Conservation (phyloP, 345 rosid species). For the Psidium guajava region DNA sequence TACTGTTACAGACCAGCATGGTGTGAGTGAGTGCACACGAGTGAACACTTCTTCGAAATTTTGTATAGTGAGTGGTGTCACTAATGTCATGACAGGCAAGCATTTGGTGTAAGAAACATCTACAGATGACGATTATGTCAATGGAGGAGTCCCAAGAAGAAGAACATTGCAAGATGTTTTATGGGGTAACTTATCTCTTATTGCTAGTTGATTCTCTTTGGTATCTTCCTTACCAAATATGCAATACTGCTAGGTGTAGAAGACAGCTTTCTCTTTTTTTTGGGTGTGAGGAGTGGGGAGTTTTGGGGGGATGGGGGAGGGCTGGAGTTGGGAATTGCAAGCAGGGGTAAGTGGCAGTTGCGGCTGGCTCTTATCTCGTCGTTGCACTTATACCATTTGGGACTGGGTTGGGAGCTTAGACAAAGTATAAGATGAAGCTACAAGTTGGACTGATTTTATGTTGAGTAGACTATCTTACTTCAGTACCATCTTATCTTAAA, state of each 20-base stretch:
- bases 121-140: conserved; percentile 76
- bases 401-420: not conserved
- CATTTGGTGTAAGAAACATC: conserved; percentile 79
- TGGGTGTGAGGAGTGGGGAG: not conserved
- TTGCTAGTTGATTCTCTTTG: not conserved
- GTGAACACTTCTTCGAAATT: not conserved
- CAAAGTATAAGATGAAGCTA: not conserved
- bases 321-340: not conserved
- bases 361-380: not conserved
- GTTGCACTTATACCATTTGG: not conserved
- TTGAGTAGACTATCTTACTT: not conserved
- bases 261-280: not conserved
- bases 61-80: not conserved
- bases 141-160: conserved; percentile 79
- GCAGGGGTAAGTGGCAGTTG: not conserved
- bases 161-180: conserved; percentile 55
- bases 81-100: conserved; percentile 35
- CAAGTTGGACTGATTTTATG: not conserved
- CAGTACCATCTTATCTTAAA: not conserved
- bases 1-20: not conserved
- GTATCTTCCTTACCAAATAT: not conserved
- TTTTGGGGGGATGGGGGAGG: not conserved
- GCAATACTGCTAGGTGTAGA: not conserved
- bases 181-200: conserved; percentile 34
- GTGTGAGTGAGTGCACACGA: not conserved